Evolutionary conservation across 179 eudicot species (phyloP).

Genomic region (Actinidia arguta): DNA sequence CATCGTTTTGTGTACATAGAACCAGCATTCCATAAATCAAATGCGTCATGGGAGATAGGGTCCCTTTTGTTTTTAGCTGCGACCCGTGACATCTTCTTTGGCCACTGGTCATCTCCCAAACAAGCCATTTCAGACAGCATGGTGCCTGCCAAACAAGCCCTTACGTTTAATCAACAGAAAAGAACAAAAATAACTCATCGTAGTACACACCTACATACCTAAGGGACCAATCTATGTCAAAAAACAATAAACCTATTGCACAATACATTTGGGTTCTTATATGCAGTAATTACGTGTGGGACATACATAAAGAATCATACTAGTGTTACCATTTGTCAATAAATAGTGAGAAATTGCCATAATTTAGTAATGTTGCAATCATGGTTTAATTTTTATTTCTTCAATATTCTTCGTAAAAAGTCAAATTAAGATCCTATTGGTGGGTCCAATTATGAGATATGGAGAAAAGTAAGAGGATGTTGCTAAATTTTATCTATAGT

Average conservation of each 20-base stretch:
- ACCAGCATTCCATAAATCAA: neutral
- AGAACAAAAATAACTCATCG: neutral
- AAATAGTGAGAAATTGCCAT: no score
- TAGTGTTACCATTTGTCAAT: no score
- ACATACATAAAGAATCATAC: no score
- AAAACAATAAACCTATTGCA: neutral
- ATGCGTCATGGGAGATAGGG: neutral
- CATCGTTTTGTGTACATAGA: neutral
- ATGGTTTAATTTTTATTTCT: no score
- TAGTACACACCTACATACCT: neutral
- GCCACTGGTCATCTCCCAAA: neutral
- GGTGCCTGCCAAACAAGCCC: neutral
- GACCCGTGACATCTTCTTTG: constrained; percentile 13
- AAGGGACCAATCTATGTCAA: neutral
- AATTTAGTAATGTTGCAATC: no score
- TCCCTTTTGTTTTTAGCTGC: constrained; percentile 2
- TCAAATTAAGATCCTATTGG: no score
- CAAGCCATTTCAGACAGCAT: neutral
- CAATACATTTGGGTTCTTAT: no score
- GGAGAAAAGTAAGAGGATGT: no score
- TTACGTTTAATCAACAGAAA: neutral
- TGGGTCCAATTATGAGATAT: no score
- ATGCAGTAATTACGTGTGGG: no score
- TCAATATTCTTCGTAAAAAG: no score
- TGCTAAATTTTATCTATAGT: no score